Base-by-base conservation (phyloP, 768 basidiomycete species). In the Leccinellum rugosiceps region DNA sequence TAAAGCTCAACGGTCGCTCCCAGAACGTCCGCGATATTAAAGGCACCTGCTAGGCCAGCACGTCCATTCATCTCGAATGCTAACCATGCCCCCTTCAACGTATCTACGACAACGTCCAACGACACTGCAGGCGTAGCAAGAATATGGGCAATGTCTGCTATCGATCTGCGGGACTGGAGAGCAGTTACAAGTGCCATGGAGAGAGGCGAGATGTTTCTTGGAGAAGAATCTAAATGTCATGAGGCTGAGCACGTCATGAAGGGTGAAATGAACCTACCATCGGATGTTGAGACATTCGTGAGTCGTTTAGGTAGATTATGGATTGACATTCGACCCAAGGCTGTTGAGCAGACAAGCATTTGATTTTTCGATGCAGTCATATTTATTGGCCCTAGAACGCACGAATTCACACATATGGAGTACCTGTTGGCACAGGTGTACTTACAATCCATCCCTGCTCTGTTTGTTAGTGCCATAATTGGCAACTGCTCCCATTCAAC, bases 331-430 rank as follows among this genome's bases (percentile, higher is more conserved):
- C 74, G 75, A 28, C 75, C 60, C 34, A 81, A 75, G 2, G 86
- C 78, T 4, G 80, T 60, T 8, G 80, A 78, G 62, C 83, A 86
- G 9, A 89, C 58, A 41, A 89, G 74, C 11, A 75, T 70, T 50
- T 77, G 72, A 62, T 87, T 90, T 31, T 81, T 88, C 5, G 90
- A 92, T 3, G 78, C 53, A 1, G 72, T 70, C 15, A 80, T 78
- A 58, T 76, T 78, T 26, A 84, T 66, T 4, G 88, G 86, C 56
- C 87, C 89, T 92, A 13, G 45, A 55, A 58, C 41, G 54, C 14
- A 32, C 21, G 4, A 5, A 52, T 47, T 50, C 35, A 52, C 56
- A 43, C 34, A 26, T 25, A 6, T 41, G 34, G 6, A 11, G n/a
- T 46, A 21, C 10, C 15, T 41, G 23, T 6, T n/a, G 53, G 31